Conservation (phyloP, 495 filamentous ascomycete genomes). For the Friedmanniomyces simplex region DNA sequence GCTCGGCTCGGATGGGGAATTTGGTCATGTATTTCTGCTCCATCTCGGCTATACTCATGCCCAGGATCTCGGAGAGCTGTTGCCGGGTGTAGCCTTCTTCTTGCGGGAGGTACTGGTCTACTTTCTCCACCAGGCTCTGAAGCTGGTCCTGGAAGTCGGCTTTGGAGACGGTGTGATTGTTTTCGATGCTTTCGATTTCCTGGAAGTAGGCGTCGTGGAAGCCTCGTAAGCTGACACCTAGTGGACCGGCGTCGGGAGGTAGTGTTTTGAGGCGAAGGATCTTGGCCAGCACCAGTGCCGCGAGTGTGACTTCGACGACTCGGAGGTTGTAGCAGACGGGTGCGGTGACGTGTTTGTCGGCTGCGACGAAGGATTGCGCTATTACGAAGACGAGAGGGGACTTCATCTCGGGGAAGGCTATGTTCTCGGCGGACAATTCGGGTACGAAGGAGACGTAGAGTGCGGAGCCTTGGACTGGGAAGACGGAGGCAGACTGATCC, state of each 20-base stretch:
- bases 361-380: slow-evolving; percentile 84
- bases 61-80: slow-evolving; percentile 68
- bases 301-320: slow-evolving; percentile 88
- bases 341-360: slow-evolving; percentile 88
- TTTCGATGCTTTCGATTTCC: slow-evolving; percentile 41
- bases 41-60: slow-evolving; percentile 57
- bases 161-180: slow-evolving; percentile 33
- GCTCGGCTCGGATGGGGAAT: slow-evolving; percentile 78
- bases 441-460: slow-evolving; percentile 87
- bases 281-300: slow-evolving; percentile 63
- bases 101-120: slow-evolving; percentile 53
- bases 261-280: slow-evolving; percentile 49
- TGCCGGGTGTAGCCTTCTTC: slow-evolving; percentile 78
- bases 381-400: slow-evolving; percentile 86
- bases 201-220: slow-evolving; percentile 75
- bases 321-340: slow-evolving; percentile 93
- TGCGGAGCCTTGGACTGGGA: slow-evolving; percentile 72
- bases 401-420: slow-evolving; percentile 71
- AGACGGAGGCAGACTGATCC: slow-evolving; percentile 97
- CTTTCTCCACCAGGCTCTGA: slow-evolving; percentile 53
- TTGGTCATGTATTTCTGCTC: slow-evolving; percentile 64
- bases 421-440: slow-evolving; percentile 58
- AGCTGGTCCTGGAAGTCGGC: slow-evolving; percentile 52
- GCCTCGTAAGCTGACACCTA: slow-evolving; percentile 73
- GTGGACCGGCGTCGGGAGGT: slow-evolving; percentile 67